Evolutionary conservation across 176 grass and related monocot genomes (phyloP), one percentile per base, ranked within the genome.

Genomic region (Bothriochloa decipiens): DNA sequence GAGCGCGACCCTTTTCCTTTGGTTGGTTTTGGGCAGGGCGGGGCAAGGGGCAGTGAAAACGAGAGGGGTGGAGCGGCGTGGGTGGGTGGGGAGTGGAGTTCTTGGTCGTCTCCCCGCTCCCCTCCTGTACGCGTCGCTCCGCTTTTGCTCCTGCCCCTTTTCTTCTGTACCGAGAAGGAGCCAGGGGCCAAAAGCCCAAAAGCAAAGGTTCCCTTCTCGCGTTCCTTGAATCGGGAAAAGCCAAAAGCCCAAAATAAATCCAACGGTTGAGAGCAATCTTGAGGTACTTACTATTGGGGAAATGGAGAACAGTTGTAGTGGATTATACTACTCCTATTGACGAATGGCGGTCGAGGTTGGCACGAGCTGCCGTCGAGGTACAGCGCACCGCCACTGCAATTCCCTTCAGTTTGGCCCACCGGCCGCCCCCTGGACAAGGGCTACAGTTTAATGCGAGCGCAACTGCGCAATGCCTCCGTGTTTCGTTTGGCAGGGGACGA

Each of bases 41-140:
- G 33, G 33, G 33, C 33, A 26, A 6, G 27, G 40, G 60, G 74
- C 88, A 35, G 75, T 87, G 84, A 87, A 39, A 84, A 84, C 45
- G 67, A 88, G n/a, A 42, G 67, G 67, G 26, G 78, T 78, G 78
- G 57, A 75, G 81, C 70, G 81, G 85, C 43, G 85, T 72, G 85
- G 68, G 76, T 85, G 71, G 81, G 85, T 87, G 81, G 81, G 69
- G 81, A 81, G 76, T 80, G 89, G 81, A 82, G 88, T 55, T 85
- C 45, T 67, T 77, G 72, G n/a, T 82, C 83, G 71, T 69, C 68
- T 61, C 65, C 58, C 8, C 9, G 8, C 10, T 22, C 28, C n/a
- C 76, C 22, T 52, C 33, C 49, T 37, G 35, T 65, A 35, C 82
- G 20, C 64, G 55, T 77, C 20, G 6, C 67, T 7, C 27, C 57